Percentiles rank a stretch among this genome's conserved stretches.
Evolutionary conservation across 495 filamentous ascomycete genomes (phyloP).

Genomic region (Aspergillus cristatus): DNA sequence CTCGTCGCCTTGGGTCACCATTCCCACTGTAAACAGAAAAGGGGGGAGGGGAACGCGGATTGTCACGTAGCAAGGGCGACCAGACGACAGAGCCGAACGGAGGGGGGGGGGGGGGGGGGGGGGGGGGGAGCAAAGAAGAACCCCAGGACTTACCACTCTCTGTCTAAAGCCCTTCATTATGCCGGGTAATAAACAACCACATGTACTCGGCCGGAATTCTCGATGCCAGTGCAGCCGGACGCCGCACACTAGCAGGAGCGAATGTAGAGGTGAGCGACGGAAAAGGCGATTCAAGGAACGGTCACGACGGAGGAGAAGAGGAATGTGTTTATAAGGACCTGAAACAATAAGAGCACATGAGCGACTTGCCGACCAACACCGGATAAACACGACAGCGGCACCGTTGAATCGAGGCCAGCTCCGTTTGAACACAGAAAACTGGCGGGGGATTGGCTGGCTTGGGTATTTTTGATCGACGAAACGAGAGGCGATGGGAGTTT

Average conservation of each 20-base stretch:
- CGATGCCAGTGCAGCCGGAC: slow-evolving; percentile 31
- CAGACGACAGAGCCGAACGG: too few relatives aligned
- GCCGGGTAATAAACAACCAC: slow-evolving; percentile 23
- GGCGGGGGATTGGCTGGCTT: too few relatives aligned
- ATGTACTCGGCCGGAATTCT: slow-evolving; percentile 28
- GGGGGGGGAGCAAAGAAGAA: slow-evolving; percentile 9
- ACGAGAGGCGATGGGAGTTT: too few relatives aligned
- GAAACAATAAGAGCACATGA: slow-evolving; percentile 18
- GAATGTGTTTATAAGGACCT: slow-evolving; percentile 25
- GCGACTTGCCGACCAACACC: slow-evolving; percentile 13
- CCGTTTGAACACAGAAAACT: too few relatives aligned
- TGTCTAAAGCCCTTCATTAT: slow-evolving; percentile 98
- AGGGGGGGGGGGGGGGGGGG: slow-evolving; percentile 4
- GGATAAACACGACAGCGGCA: slow-evolving; percentile 2
- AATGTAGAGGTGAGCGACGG: slow-evolving; percentile 13
- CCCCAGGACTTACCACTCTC: slow-evolving; percentile 72
- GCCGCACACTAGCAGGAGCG: slow-evolving; percentile 34
- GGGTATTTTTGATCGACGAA: too few relatives aligned
- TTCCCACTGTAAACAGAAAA: not conserved
- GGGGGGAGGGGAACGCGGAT: slow-evolving; percentile 3
- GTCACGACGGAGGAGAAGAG: slow-evolving; percentile 10
- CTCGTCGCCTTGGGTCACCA: too few relatives aligned
- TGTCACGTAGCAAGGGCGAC: too few relatives aligned
- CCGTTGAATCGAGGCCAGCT: slow-evolving; percentile 5
- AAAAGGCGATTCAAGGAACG: slow-evolving; percentile 16